Evolutionary conservation across 2,329 filamentous ascomycete species (phyloP).

Genomic region (Zymoseptoria tritici): DNA sequence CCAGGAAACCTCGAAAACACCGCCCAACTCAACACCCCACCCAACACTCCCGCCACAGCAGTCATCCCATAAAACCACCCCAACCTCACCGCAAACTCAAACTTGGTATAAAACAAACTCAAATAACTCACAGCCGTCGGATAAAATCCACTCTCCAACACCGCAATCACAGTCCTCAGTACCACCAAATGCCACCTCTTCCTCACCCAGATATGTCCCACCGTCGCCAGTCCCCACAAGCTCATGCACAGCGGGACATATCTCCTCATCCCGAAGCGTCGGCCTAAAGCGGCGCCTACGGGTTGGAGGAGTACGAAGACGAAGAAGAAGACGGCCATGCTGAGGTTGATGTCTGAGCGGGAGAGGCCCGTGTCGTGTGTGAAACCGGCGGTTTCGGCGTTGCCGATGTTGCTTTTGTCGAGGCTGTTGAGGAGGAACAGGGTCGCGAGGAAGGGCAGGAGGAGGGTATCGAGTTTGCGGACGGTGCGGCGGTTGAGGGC

Average conservation of each 20-base stretch:
- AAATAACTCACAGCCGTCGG: slow-evolving; percentile 53
- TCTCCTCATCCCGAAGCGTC: slow-evolving; percentile 47
- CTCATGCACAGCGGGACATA: slow-evolving; percentile 54
- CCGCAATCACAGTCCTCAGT: slow-evolving; percentile 41
- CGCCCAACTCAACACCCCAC: slow-evolving; percentile 46
- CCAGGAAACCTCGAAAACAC: slow-evolving; percentile 40
- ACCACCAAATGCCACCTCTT: slow-evolving; percentile 42
- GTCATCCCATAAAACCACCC: slow-evolving; percentile 52
- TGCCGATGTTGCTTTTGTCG: slow-evolving; percentile 49
- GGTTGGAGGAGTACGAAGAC: slow-evolving; percentile 54
- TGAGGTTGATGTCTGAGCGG: slow-evolving; percentile 48
- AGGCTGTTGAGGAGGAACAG: slow-evolving; percentile 48
- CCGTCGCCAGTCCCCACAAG: slow-evolving; percentile 45
- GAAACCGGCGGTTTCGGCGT: slow-evolving; percentile 53
- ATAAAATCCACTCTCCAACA: slow-evolving; percentile 51
- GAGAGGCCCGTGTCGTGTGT: slow-evolving; percentile 48
- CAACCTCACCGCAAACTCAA: slow-evolving; percentile 48
- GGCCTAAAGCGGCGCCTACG: slow-evolving; percentile 49
- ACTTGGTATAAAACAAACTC: slow-evolving; percentile 51
- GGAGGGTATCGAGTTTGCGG: slow-evolving; percentile 43
- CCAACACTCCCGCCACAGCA: slow-evolving; percentile 49
- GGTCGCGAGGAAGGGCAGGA: slow-evolving; percentile 46
- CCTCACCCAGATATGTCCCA: slow-evolving; percentile 41
- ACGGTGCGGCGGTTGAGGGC: slow-evolving; percentile 31
- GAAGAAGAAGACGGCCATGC: slow-evolving; percentile 51